Evolutionary conservation across 768 basidiomycete genomes (phyloP), one percentile per base, ranked within the genome.

Genomic region (Panaeolus papilionaceus): DNA sequence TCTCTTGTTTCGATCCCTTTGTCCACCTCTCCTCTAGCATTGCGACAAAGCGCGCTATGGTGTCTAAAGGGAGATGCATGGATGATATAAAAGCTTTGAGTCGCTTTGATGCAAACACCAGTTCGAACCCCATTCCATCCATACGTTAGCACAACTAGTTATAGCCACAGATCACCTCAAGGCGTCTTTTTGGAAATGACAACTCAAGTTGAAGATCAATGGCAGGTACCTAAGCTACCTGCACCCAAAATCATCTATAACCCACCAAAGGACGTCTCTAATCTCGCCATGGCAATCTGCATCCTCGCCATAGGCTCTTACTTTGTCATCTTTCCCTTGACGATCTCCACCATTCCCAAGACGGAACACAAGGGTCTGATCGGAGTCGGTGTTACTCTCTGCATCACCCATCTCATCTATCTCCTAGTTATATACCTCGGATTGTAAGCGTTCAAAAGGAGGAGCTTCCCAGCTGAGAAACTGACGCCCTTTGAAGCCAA

Each of bases 251-350:
- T 18, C 20, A 23, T 4, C 14, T 58, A 28, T 28, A 58, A 58
- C 54, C 54, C 54, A 18, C 54, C 54, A 3, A 28, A 58, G n/a
- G 54, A 58, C 28, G 54, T 58, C 26, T 58, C 54, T 11, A 58
- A 33, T 11, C 28, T 58, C 3, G 54, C 54, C 6, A 58, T 18
- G 33, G 14, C 33, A 4, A 58, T 37, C 10, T 37, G 26, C 54
- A 58, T 58, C 11, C 16, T 28, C 14, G 54, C 54, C 28, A 28
- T 58, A 28, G 26, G 10, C 33, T 10, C 54, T 28, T 58, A 58
- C 54, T 16, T 58, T 33, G 2, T 58, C 14, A 16, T 58, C 12
- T 16, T 28, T 18, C 54, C 54, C 2, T 58, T 58, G 16, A 37
- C 54, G 2, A 28, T 58, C 10, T 12, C 54, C 54, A 14, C 54